Evolutionary conservation across 345 rosid genomes (phyloP).

Genomic region (Excoecaria agallocha): DNA sequence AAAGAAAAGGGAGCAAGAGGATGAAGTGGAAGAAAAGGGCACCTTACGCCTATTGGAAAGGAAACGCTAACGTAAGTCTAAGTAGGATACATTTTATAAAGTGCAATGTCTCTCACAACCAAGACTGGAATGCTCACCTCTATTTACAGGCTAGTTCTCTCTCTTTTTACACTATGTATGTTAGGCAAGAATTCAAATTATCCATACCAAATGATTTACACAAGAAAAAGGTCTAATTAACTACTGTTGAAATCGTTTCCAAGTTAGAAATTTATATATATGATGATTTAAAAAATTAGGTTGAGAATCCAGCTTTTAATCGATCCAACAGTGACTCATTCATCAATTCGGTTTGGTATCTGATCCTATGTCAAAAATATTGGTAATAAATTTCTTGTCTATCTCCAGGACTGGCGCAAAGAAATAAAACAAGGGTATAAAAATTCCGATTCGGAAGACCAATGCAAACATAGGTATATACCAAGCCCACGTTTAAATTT

Average conservation of each 20-base stretch:
- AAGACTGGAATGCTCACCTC: conserved; percentile 91
- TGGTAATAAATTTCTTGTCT: neutral
- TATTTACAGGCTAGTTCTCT: conserved; percentile 47
- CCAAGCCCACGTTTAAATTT: neutral
- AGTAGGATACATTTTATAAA: conserved; percentile 68
- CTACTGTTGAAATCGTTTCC: too few relatives aligned
- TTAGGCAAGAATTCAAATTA: too few relatives aligned
- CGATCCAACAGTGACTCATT: neutral
- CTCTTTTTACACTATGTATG: neutral
- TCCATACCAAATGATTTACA: too few relatives aligned
- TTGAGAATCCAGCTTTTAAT: too few relatives aligned
- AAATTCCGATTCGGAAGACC: conserved; percentile 19
- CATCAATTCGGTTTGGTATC: neutral
- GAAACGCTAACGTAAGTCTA: conserved; percentile 70
- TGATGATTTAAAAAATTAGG: too few relatives aligned
- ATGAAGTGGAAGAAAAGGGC: conserved; percentile 58
- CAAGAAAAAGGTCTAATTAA: too few relatives aligned
- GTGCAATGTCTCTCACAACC: conserved; percentile 60
- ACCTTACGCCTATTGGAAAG: conserved; percentile 89
- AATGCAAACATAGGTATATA: conserved; percentile 21
- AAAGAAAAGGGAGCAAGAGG: conserved; percentile 52
- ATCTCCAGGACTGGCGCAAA: conserved; percentile 10
- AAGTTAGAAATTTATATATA: too few relatives aligned
- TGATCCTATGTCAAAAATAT: too few relatives aligned
- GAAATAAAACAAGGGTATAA: conserved; percentile 12